Percentiles rank a stretch among this genome's conserved stretches.
Evolutionary conservation across 352 stramenopile genomes (phyloP).

Genomic region (Globisporangium mamillatum): DNA sequence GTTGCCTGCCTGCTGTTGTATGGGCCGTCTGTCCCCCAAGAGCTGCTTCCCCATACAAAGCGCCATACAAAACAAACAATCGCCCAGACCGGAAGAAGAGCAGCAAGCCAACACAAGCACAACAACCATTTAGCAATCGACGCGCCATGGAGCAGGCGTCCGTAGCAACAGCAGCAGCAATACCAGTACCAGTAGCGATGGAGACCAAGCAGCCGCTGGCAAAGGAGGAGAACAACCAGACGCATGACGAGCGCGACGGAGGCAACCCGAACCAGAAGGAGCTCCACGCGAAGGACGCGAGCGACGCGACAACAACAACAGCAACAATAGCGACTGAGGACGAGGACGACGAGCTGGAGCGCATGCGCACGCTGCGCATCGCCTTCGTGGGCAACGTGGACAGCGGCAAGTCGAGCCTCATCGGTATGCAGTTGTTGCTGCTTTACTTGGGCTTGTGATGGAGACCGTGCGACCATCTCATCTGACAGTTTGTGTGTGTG

Average conservation of each 20-base stretch:
- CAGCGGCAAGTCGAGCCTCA: constrained; percentile 92
- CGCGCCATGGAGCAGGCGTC: constrained; percentile 7
- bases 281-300: background rate
- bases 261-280: constrained; percentile 2
- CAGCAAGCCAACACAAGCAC: background rate
- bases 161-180: background rate
- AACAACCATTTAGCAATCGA: constrained; percentile 8
- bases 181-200: background rate
- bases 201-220: background rate
- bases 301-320: constrained; percentile 6
- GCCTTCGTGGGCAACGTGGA: constrained; percentile 92
- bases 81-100: background rate
- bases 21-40: background rate
- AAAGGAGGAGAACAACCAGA: constrained; percentile 5
- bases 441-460: background rate
- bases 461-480: background rate
- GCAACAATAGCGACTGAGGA: background rate
- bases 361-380: constrained; percentile 73
- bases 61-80: background rate
- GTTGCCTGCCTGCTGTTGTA: background rate
- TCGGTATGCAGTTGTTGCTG: constrained; percentile 30
- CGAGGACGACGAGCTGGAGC: constrained; percentile 32
- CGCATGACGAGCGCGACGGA: background rate
- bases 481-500: background rate
- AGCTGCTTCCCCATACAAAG: background rate